Evolutionary conservation across 805 yeast genomes (phyloP).

Genomic region (Ogataea philodendri): DNA sequence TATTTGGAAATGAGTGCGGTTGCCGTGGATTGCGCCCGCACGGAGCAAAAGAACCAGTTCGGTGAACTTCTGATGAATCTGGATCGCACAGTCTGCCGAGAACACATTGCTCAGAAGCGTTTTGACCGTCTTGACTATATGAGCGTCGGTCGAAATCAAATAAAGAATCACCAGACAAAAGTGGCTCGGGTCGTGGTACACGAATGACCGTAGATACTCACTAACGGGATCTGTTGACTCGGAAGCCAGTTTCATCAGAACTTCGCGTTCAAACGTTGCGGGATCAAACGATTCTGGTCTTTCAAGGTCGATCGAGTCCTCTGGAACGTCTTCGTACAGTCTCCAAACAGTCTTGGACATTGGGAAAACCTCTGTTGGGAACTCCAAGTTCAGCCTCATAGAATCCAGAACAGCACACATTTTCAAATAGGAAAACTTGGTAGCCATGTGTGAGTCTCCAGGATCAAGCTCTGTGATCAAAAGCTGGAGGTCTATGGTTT

Average conservation of each 20-base stretch:
- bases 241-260: slow-evolving; percentile 29
- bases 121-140: slow-evolving; percentile 11
- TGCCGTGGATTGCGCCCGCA: slow-evolving; percentile 37
- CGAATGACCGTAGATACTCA: slow-evolving; percentile 29
- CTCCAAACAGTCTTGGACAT: slow-evolving; percentile 1
- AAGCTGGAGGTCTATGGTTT: no score
- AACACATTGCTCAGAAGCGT: slow-evolving; percentile 19
- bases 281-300: slow-evolving; percentile 1
- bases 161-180: slow-evolving; percentile 24
- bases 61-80: slow-evolving; percentile 23
- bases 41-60: slow-evolving; percentile 39
- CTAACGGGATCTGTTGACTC: slow-evolving; percentile 12
- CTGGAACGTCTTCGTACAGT: background rate
- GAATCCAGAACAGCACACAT: background rate
- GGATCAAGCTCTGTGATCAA: no score
- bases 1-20: slow-evolving; percentile 30
- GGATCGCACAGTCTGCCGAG: slow-evolving; percentile 8
- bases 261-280: background rate
- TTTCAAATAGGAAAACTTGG: no score
- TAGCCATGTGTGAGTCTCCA: no score
- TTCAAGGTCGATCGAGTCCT: background rate
- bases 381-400: background rate
- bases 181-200: slow-evolving; percentile 29
- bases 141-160: background rate
- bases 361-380: background rate